Evolutionary conservation across 345 rosid species (phyloP), one percentile per base, ranked within the genome.

Genomic region (Gossypioides kirkii): DNA sequence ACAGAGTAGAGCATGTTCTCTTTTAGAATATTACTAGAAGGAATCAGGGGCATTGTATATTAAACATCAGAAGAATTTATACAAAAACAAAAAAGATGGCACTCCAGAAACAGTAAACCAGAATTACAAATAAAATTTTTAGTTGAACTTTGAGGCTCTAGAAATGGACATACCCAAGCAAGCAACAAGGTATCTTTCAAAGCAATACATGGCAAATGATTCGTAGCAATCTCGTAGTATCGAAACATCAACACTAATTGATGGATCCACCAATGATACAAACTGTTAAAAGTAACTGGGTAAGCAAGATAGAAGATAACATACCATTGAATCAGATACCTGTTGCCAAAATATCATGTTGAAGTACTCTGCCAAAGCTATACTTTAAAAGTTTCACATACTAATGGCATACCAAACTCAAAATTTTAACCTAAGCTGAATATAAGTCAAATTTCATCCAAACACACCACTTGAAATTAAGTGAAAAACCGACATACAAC

Each of bases 131-230:
- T 67, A 67, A 47, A 14, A 68, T 14, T 23, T 49, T 26, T 26
- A 68, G 18, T 49, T 26, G 42, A 47, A 25, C 41, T 67, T 67
- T 14, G 4, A 26, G 55, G 52, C 59, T 77, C 25, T 65, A 0
- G 70, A 65, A 73, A 76, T 74, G 23, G 70, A 77, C 85, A 63
- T 89, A 94, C 98, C 99, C 76, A 95, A 70, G 93, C 98, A 95
- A 18, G 98, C 99, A 73, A 93, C 85, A 65, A 95, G 96, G 82
- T 95, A 93, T 86, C 99, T 89, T 81, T 97, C 99, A 77, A 95
- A 95, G 88, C 99, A 95, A 88, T 95, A 95, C 98, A 95, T 92
- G 76, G 99, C 99, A 79, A 96, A 93, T 72, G 99, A 91, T 77
- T 96, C 99, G 70, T 96, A 96, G 87, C 99, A 86, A 81, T 96